Evolutionary conservation across 192 early-diverging fungal genomes (phyloP), one percentile per base, ranked within the genome.

Genomic region (Haplosporangium gracile): DNA sequence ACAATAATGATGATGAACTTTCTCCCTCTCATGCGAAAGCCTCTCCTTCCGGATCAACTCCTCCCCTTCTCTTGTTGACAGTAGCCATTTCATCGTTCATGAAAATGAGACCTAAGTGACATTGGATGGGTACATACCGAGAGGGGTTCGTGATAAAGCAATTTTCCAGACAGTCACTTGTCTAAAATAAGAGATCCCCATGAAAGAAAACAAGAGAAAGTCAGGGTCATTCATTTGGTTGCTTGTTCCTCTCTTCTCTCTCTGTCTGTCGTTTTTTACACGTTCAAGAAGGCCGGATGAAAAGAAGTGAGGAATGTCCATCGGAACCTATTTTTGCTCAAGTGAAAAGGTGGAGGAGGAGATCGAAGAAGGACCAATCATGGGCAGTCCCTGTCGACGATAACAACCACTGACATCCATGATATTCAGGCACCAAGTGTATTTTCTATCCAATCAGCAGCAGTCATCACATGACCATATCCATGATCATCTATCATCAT

Each of bases 311-410:
- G 26, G 60, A 29, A 65, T 65, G 60, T 65, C 60, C 8, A 29
- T 42, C 11, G 72, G 45, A 73, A 42, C 42, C 32, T 73, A 73
- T 47, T 47, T 43, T 73, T 73, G 72, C 16, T 73, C 43, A 73
- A 73, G n/a, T 49, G 43, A 32, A 47, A 47, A 8, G 24, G 20
- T 40, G 70, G 20, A 42, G 18, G 5, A 24, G 10, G 55, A 57
- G 55, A 57, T 57, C 55, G 55, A 57, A 24, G 18, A 55, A 29
- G 60, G 13, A 65, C 60, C 60, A 65, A 65, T 65, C 60, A 65
- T 1, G 29, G 11, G 11, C 13, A 32, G 2, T 32, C 60, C 29
- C 60, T 65, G 60, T 65, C 26, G 55, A 57, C 11, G 1, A 29
- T 3, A 26, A 32, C 60, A 32, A 29, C 60, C 60, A 65, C 60